Evolutionary conservation across 108 stramenopile genomes (phyloP), one percentile per base, ranked within the genome.

Genomic region (Conticribra guillardii): DNA sequence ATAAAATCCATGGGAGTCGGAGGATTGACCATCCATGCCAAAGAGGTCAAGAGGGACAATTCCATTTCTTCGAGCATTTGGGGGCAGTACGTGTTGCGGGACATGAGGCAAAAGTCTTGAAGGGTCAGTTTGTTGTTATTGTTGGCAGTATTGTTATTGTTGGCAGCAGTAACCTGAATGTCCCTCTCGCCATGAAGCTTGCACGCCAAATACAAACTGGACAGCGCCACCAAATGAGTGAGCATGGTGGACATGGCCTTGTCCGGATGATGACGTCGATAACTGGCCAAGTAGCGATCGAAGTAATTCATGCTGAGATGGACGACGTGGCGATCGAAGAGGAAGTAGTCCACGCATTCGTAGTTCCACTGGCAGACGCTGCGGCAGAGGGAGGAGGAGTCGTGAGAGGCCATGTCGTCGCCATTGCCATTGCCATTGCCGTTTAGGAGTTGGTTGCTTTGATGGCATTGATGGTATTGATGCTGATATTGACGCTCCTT

Each of bases 281-380:
- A 66, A 53, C 30, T 18, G 15, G 52, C 29, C 53, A 67, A 21
- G 53, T 26, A 67, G 29, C 91, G 85, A 79, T 91, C 89, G 21
- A 88, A 82, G 32, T 84, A 75, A 48, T 88, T 84, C 79, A 91
- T 82, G 33, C 74, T 83, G 22, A 81, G 44, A 26, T 73, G 56
- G 0, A 88, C 89, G 28, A 87, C 82, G 31, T 86, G 85, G 46
- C 91, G 80, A 59, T 92, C 87, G 23, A 87, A 49, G 11, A 66
- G 76, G 62, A 92, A 92, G 76, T 89, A 85, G 59, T 92, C 91
- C 21, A 89, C 74, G 14, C 89, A 85, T 46, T 85, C 77, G 53
- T 84, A 91, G 31, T 79, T 79, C 90, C 90, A 91, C 59, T 91
- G 84, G 53, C 84, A 88, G 14, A 91, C 87, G 48, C 73, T 85